Conservation (phyloP, 1,284 basidiomycete genomes). For the Chalciporus sp. region DNA sequence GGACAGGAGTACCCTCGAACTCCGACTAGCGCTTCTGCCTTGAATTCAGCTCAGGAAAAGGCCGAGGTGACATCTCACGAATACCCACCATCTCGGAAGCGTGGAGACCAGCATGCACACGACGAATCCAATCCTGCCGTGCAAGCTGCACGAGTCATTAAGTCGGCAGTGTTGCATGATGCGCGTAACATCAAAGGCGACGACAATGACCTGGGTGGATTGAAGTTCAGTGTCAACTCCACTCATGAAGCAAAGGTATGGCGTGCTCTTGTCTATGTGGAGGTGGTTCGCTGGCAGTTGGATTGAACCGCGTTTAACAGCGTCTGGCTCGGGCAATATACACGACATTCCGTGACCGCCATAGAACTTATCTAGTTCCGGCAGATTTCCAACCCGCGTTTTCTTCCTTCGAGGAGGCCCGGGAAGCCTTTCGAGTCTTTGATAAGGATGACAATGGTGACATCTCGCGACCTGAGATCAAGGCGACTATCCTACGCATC, state of each 20-base stretch:
- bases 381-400: constrained; percentile 76
- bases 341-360: constrained; percentile 56
- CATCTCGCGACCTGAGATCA: constrained; percentile 77
- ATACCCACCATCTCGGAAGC: constrained; percentile 26
- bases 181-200: constrained; percentile 68
- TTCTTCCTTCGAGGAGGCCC: constrained; percentile 53
- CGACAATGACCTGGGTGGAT: constrained; percentile 42
- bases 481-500: constrained; percentile 67
- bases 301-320: constrained; percentile 31
- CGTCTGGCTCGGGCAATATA: constrained; percentile 74
- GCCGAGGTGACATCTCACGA: constrained; percentile 4
- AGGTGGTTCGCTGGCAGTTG: background rate
- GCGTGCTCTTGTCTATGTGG: constrained; percentile 4
- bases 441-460: constrained; percentile 80
- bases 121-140: constrained; percentile 43
- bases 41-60: constrained; percentile 7
- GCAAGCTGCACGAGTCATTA: constrained; percentile 65
- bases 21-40: constrained; percentile 4
- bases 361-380: constrained; percentile 62
- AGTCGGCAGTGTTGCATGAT: constrained; percentile 70
- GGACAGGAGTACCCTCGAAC: constrained; percentile 10
- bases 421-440: constrained; percentile 74
- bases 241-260: constrained; percentile 66
- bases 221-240: constrained; percentile 54
- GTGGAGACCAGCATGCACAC: constrained; percentile 18